phyloP scores from a whole-genome alignment of 805 yeast species.

The Hermanozyma aechmeae region DNA sequence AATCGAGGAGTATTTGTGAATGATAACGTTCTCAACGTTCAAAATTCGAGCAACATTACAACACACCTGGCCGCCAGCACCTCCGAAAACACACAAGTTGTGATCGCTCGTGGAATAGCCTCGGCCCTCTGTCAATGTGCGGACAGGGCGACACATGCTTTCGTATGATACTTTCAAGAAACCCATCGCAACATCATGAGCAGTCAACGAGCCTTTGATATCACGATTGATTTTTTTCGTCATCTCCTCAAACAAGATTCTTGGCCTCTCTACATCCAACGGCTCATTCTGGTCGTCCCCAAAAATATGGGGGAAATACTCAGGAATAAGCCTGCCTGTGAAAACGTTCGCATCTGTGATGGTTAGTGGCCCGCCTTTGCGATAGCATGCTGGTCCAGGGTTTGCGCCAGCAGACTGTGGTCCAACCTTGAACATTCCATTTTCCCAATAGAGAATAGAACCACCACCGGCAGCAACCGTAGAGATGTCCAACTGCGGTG shows the following conservation, averaged over 20 bases:
- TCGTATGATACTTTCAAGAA: slow-evolving; percentile 79
- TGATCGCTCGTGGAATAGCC: slow-evolving; percentile 63
- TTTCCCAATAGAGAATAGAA: slow-evolving; percentile 40
- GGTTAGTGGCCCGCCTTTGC: slow-evolving; percentile 77
- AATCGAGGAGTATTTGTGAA: slow-evolving; percentile 76
- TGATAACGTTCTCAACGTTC: slow-evolving; percentile 59
- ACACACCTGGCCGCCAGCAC: slow-evolving; percentile 92
- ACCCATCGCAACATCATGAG: slow-evolving; percentile 71
- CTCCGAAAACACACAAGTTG: slow-evolving; percentile 77
- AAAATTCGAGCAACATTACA: slow-evolving; percentile 63
- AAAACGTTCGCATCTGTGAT: slow-evolving; percentile 79
- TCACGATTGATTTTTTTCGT: slow-evolving; percentile 4
- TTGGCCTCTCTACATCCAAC: slow-evolving; percentile 35
- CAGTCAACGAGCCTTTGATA: slow-evolving; percentile 26
- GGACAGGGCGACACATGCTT: slow-evolving; percentile 83
- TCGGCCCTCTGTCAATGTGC: slow-evolving; percentile 77
- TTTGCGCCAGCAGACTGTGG: slow-evolving; percentile 84
- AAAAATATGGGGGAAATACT: slow-evolving; percentile 70
- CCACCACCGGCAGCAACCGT: slow-evolving; percentile 88
- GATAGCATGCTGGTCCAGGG: slow-evolving; percentile 84
- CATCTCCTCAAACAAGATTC: slow-evolving; percentile 5
- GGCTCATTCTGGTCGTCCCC: slow-evolving; percentile 74
- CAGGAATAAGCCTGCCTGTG: slow-evolving; percentile 64
- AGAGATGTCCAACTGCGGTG: slow-evolving; percentile 71
- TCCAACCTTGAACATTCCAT: slow-evolving; percentile 58